phyloP scores from a whole-genome alignment of 345 rosid species.

The Draba incana region DNA sequence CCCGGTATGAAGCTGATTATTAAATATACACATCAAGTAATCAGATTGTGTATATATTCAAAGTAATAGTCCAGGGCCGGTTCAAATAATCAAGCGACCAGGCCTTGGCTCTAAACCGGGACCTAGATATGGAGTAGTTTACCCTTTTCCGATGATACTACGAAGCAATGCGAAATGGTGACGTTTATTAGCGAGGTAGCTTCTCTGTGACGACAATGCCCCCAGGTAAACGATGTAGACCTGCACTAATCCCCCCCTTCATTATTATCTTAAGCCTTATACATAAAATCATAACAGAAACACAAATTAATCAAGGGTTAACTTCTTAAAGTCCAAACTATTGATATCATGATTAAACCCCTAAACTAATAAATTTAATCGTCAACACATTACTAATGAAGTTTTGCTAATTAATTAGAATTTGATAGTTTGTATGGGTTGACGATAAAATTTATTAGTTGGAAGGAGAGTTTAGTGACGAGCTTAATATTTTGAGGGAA shows the following conservation, averaged over 20 bases:
- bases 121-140: neutral
- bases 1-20: conserved; percentile 26
- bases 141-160: conserved; percentile 19
- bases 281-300: neutral
- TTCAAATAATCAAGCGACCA: too few relatives aligned
- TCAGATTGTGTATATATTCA: neutral
- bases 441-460: too few relatives aligned
- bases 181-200: neutral
- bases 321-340: too few relatives aligned
- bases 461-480: too few relatives aligned
- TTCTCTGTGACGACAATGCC: conserved; percentile 18
- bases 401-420: too few relatives aligned
- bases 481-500: too few relatives aligned
- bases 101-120: neutral
- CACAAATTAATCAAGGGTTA: neutral
- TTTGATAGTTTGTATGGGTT: too few relatives aligned
- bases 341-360: too few relatives aligned
- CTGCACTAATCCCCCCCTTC: conserved; percentile 1
- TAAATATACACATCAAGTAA: conserved; percentile 5
- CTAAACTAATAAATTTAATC: too few relatives aligned
- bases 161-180: conserved; percentile 27
- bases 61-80: too few relatives aligned
- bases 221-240: conserved; percentile 29
- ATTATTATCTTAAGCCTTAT: neutral
- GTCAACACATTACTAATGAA: too few relatives aligned